Conservation (phyloP, 306 rosid species). For the Senna siamea region DNA sequence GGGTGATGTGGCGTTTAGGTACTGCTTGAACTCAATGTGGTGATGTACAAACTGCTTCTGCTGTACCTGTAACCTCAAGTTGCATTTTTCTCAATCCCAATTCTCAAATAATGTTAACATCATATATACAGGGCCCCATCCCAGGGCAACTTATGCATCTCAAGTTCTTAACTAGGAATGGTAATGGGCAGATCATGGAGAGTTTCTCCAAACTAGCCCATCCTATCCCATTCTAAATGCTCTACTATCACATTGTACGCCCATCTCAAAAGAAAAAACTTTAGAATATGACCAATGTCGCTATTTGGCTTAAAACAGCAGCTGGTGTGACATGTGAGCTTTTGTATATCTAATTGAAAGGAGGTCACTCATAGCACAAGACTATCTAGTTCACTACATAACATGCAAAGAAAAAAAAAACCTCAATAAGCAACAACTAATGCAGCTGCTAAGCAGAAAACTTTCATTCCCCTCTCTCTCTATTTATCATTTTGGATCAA, state of each 20-base stretch:
- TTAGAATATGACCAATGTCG: not conserved
- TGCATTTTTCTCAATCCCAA: not conserved
- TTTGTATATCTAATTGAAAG: not conserved
- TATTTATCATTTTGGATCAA: not conserved
- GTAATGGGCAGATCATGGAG: too few relatives aligned
- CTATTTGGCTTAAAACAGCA: not conserved
- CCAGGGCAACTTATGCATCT: too few relatives aligned
- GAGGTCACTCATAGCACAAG: not conserved
- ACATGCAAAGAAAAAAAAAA: too few relatives aligned
- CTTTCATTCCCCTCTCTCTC: not conserved
- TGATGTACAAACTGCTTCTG: not conserved
- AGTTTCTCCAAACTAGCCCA: not conserved
- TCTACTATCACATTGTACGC: not conserved
- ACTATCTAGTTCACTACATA: not conserved
- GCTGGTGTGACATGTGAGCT: not conserved
- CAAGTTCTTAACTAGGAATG: too few relatives aligned
- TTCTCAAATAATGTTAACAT: not conserved
- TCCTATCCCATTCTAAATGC: not conserved
- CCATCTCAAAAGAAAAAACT: too few relatives aligned
- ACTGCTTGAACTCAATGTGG: not conserved
- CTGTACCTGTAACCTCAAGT: slow-evolving; percentile 3
- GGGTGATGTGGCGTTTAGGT: not conserved
- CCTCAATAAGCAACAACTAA: slow-evolving; percentile 16
- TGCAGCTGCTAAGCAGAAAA: slow-evolving; percentile 3
- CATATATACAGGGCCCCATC: not conserved